Base-by-base conservation (phyloP, 768 basidiomycete species). In the Antrodiella citrinella region DNA sequence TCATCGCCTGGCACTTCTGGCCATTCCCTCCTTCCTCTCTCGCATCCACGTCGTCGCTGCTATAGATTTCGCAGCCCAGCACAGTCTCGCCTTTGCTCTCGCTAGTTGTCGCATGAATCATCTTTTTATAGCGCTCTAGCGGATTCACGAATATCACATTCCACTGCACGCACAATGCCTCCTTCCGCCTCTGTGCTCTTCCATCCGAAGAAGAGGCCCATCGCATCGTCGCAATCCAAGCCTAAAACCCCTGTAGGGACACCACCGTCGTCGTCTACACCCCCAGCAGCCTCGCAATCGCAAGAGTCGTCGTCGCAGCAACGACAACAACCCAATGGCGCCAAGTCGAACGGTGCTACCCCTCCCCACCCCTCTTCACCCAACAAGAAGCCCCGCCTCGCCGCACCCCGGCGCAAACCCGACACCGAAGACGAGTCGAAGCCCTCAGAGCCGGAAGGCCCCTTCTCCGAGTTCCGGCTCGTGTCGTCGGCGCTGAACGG, bases 401-500 rank as follows among this genome's bases (percentile, higher is more conserved):
- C 21, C 40, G 26, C 45, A 25, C 47, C 63, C 66, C 20, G 73
- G 77, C 23, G 67, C 69, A 48, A 81, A 81, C 26, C 67, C n/a
- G 73, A 77, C 19, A 66, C 70, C 44, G 82, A 81, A 24, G 78
- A 75, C 51, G 63, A 65, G 5, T 61, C 77, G 45, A 70, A 76
- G 50, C 51, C 57, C 11, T 48, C 53, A 52, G 75, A 84, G 39
- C 86, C 85, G 30, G 80, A 83, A 38, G 80, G 80, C 54, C 74
- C 80, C 0, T 91, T 70, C 68, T 75, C 79, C 54, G 89, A 91
- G 63, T 92, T 80, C 70, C 77, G 76, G 61, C 78, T 92, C 60
- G 77, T 89, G 65, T 87, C 87, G 4, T 84, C 85, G 23, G 77
- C 81, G 13, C 77, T 85, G 62, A 86, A 87, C 62, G 87, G 85